A percentile compares a stretch with the other conserved stretches of the same genome.
These are phyloP conservation scores for Naegleria fowleri DNA, from an alignment of 208 protist species.

Conservation along the genomic window DNA sequence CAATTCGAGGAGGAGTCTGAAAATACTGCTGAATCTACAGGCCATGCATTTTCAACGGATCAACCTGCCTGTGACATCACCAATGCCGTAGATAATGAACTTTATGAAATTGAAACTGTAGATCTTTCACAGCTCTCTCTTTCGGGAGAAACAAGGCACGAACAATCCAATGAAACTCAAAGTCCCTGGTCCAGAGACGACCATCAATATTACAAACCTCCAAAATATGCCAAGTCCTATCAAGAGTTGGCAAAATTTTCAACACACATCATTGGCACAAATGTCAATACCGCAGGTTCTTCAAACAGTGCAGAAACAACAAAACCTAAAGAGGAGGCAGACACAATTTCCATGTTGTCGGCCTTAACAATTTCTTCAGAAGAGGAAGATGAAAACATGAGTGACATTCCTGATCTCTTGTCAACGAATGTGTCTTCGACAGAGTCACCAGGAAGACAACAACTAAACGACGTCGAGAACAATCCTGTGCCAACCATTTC, in stretches of 20 bases:
- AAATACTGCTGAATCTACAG: background rate
- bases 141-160: background rate
- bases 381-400: background rate
- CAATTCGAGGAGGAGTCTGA: background rate
- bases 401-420: background rate
- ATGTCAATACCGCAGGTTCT: background rate
- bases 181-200: background rate
- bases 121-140: background rate
- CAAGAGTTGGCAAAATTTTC: background rate
- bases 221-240: background rate
- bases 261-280: background rate
- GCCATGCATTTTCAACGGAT: too few relatives aligned
- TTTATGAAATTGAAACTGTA: background rate
- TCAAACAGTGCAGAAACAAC: background rate
- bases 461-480: too few relatives aligned
- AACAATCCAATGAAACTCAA: background rate
- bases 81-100: too few relatives aligned
- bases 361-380: too few relatives aligned
- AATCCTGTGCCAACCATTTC: too few relatives aligned
- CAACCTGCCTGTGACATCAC: too few relatives aligned
- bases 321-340: background rate
- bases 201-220: background rate
- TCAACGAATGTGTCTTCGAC: too few relatives aligned
- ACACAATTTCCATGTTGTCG: too few relatives aligned
- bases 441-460: too few relatives aligned